Conservation (phyloP, 2,329 filamentous ascomycete genomes). For the Beauveria australis region DNA sequence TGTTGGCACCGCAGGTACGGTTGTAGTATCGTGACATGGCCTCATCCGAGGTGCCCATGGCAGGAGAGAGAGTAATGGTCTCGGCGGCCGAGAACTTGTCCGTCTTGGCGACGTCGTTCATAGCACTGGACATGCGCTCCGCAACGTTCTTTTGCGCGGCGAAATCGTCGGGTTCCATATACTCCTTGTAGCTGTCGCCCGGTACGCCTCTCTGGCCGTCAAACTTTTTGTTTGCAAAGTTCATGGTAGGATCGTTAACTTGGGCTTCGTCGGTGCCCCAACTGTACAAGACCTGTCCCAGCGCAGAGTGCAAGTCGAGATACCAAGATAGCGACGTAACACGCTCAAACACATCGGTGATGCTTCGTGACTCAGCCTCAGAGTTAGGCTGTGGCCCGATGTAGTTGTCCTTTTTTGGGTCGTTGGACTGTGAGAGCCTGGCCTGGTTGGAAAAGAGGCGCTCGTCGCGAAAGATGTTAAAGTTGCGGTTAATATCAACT, state of each 20-base stretch:
- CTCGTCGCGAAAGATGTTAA: slow-evolving; percentile 50
- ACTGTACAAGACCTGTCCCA: slow-evolving; percentile 43
- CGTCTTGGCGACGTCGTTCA: slow-evolving; percentile 20
- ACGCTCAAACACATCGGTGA: slow-evolving; percentile 43
- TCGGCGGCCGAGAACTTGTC: slow-evolving; percentile 21
- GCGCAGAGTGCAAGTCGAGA: slow-evolving; percentile 49
- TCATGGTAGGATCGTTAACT: slow-evolving; percentile 34
- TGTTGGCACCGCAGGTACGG: slow-evolving; percentile 23
- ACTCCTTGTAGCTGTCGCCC: slow-evolving; percentile 38
- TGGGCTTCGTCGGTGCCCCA: slow-evolving; percentile 51
- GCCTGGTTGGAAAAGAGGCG: slow-evolving; percentile 29
- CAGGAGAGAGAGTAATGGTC: slow-evolving; percentile 31
- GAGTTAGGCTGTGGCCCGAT: slow-evolving; percentile 43
- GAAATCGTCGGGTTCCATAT: slow-evolving; percentile 29
- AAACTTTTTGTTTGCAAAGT: slow-evolving; percentile 43
- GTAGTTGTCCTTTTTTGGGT: slow-evolving; percentile 38
- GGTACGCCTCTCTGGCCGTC: slow-evolving; percentile 43
- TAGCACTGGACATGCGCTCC: slow-evolving; percentile 27
- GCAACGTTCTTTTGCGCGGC: slow-evolving; percentile 24
- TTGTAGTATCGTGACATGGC: slow-evolving; percentile 34
- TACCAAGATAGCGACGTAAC: slow-evolving; percentile 46
- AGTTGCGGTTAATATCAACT: slow-evolving; percentile 48
- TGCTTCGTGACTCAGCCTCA: slow-evolving; percentile 47
- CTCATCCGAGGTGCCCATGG: slow-evolving; percentile 39
- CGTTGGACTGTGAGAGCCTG: slow-evolving; percentile 16